Conservation (phyloP, 352 stramenopile species). For the Elongisporangium prolatum region DNA sequence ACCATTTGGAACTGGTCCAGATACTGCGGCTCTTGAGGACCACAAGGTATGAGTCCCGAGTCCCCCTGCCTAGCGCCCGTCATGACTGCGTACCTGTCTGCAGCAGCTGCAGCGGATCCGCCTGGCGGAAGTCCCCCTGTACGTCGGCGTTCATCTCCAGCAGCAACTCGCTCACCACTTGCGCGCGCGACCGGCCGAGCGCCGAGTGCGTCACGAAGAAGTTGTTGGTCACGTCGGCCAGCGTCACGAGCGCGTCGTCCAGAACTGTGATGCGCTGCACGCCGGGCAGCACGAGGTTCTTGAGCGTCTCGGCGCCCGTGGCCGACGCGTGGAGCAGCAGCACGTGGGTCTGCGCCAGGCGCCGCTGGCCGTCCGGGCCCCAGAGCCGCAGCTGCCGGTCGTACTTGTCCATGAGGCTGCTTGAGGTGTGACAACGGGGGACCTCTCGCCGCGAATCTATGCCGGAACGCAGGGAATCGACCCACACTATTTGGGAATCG, state of each 20-base stretch:
- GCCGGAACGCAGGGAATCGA: neutral
- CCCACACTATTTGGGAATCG: slow-evolving; percentile 28
- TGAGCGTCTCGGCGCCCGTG: slow-evolving; percentile 95
- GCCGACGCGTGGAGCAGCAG: slow-evolving; percentile 89
- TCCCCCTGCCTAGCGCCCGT: neutral
- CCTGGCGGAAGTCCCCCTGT: slow-evolving; percentile 40
- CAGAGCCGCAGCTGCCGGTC: slow-evolving; percentile 98
- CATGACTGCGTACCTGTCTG: slow-evolving; percentile 12
- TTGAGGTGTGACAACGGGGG: neutral
- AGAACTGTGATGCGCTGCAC: slow-evolving; percentile 91
- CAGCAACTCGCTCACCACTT: slow-evolving; percentile 82
- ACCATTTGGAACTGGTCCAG: slow-evolving; percentile 80
- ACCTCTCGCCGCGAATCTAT: neutral
- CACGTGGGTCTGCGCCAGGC: slow-evolving; percentile 85
- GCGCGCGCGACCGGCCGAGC: slow-evolving; percentile 62
- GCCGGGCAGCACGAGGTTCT: slow-evolving; percentile 95
- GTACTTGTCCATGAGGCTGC: slow-evolving; percentile 90
- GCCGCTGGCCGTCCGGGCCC: slow-evolving; percentile 92
- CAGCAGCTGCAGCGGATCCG: slow-evolving; percentile 47
- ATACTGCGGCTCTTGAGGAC: slow-evolving; percentile 36
- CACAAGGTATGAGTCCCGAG: slow-evolving; percentile 2
- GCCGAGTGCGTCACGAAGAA: slow-evolving; percentile 87
- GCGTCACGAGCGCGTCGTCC: slow-evolving; percentile 81
- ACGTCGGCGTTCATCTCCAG: slow-evolving; percentile 96
- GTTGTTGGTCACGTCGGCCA: slow-evolving; percentile 87